Conservation (phyloP, 768 basidiomycete species). For the Boletus patriciae region DNA sequence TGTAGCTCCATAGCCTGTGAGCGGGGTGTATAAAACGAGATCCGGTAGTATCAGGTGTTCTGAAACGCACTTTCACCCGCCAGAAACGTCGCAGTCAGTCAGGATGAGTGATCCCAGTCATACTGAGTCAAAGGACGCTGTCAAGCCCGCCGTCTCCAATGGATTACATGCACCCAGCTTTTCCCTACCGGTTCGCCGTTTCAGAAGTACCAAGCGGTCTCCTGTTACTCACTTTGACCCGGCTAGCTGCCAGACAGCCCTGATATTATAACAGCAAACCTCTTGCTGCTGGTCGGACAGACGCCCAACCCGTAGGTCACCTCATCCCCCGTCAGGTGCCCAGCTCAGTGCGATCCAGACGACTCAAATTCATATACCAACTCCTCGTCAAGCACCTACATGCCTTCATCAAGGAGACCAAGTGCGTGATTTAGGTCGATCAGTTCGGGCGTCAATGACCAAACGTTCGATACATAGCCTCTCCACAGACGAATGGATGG, state of each 20-base stretch:
- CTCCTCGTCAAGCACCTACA: constrained; percentile 68
- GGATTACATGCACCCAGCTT: constrained; percentile 41
- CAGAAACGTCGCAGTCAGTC: neutral
- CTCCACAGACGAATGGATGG: constrained; percentile 86
- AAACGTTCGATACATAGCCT: constrained; percentile 38
- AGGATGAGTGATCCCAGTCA: constrained; percentile 16
- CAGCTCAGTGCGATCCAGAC: constrained; percentile 24
- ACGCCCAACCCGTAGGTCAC: constrained; percentile 41
- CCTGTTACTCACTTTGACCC: constrained; percentile 2
- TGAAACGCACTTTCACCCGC: neutral
- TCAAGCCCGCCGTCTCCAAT: constrained; percentile 38
- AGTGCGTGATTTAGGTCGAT: constrained; percentile 33
- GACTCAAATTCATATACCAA: constrained; percentile 48
- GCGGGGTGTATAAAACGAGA: constrained; percentile 7
- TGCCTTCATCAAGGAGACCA: constrained; percentile 69
- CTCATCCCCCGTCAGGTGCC: neutral
- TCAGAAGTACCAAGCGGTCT: neutral
- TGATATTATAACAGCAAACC: constrained; percentile 51
- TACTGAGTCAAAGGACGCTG: neutral
- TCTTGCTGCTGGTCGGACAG: constrained; percentile 40
- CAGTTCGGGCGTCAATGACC: neutral
- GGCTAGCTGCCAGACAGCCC: constrained; percentile 47
- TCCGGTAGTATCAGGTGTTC: neutral
- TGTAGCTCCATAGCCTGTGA: neutral
- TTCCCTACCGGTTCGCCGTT: constrained; percentile 40